Base-by-base conservation (phyloP, 2,329 filamentous ascomycete species). In the Claviceps arundinis region DNA sequence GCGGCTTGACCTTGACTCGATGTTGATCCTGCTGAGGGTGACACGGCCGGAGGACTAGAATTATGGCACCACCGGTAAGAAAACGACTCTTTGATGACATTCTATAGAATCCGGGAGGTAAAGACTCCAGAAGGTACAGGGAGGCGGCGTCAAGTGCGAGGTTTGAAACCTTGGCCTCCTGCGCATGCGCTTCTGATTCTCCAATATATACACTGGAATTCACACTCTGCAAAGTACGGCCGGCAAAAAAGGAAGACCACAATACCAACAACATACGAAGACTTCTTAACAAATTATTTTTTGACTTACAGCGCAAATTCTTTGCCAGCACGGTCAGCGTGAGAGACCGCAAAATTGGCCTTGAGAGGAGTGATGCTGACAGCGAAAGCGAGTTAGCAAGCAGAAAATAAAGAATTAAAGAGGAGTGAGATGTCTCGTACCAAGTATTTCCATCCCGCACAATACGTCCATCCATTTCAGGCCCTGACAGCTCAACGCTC, bases 401-500 rank as follows among this genome's bases (percentile, higher is more conserved):
- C 19, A 44, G 4, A 7, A n/a, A 44, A 44, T 22, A 26, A 14
- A 8, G 16, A 19, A 26, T 26, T 7, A 26, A 7, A 4, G 7
- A 40, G 26, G 4, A 5, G 37, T 5, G 4, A 24, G 45, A 37
- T 7, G 8, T 14, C 34, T 69, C 73, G 61, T 70, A 88, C 87
- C 87, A 93, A 13, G 91, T 94, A 67, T 85, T 81, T 30, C 89
- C 88, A 64, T 95, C 83, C 65, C 86, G 85, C 24, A 98, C 87
- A 38, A 84, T 84, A 89, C 91, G 96, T 5, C 91, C 93, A 68
- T 98, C 93, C 63, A 89, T 94, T 3, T 89, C 89, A 4, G 87
- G 86, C 37, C 75, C 73, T 41, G 84, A 82, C 57, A 85, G 79
- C 59, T 89, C 81, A n/a, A 96, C 89, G 58, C 86, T 90, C 64